Evolutionary conservation across 2,329 filamentous ascomycete genomes (phyloP).

Genomic region (Ophiocordyceps australis): DNA sequence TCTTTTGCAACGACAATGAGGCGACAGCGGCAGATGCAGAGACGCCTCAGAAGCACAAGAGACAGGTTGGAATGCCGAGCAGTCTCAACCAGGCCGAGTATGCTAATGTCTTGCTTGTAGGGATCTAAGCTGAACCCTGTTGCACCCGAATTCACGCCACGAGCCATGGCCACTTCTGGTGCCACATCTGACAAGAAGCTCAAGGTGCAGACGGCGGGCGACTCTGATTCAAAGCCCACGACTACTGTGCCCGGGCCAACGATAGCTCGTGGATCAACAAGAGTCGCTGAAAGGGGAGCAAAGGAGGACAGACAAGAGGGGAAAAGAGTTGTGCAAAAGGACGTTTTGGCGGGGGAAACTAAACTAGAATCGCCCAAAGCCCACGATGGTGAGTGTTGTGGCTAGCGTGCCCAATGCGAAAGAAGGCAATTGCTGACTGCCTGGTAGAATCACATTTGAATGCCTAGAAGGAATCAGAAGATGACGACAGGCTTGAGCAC

Average conservation of each 20-base stretch:
- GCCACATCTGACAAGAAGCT: neutral
- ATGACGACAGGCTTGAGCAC: constrained; percentile 4
- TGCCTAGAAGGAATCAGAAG: constrained; percentile 6
- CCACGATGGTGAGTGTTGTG: no score
- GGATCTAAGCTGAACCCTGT: constrained; percentile 34
- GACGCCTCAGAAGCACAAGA: constrained; percentile 17
- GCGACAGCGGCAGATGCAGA: constrained; percentile 10
- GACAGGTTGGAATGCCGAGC: constrained; percentile 24
- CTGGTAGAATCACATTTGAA: constrained; percentile 5
- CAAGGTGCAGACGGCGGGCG: neutral
- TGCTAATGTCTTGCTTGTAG: constrained; percentile 12
- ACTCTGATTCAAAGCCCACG: no score
- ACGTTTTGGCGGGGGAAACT: no score
- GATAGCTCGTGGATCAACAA: no score
- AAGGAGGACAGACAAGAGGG: no score
- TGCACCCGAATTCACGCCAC: constrained; percentile 36
- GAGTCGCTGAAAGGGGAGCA: no score
- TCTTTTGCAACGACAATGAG: constrained; percentile 5
- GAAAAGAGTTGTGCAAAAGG: no score
- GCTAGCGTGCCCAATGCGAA: no score
- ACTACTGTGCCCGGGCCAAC: no score
- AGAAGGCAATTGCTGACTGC: no score
- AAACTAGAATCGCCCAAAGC: no score
- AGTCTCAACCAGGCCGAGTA: neutral
- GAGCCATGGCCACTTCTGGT: constrained; percentile 3